A percentile compares a stretch with the other conserved stretches of the same genome.
These are phyloP conservation scores for Sophora flavescens DNA, from an alignment of 306 rosid species.

Conservation along the genomic window DNA sequence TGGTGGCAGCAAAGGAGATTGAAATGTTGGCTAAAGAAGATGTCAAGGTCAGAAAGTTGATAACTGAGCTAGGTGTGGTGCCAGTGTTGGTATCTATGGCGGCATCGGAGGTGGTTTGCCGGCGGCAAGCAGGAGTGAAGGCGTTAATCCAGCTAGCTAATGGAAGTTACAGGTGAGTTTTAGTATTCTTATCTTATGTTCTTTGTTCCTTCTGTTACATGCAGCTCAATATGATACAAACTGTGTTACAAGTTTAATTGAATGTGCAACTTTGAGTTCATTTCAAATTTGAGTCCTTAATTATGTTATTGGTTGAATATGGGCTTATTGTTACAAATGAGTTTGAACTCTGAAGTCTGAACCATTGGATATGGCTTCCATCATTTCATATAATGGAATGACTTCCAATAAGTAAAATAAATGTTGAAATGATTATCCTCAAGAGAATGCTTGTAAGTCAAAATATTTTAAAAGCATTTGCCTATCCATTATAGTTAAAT, in stretches of 20 bases:
- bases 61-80: slow-evolving; percentile 68
- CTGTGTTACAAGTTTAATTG: not conserved
- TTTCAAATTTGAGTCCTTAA: slow-evolving; percentile 17
- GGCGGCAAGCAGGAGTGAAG: slow-evolving; percentile 51
- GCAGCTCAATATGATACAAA: not conserved
- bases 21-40: slow-evolving; percentile 59
- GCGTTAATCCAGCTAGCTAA: slow-evolving; percentile 65
- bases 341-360: slow-evolving; percentile 11
- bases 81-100: slow-evolving; percentile 75
- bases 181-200: slow-evolving; percentile 22
- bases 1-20: slow-evolving; percentile 65
- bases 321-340: not conserved
- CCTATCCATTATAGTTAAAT: not conserved
- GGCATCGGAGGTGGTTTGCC: slow-evolving; percentile 45
- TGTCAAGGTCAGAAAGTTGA: slow-evolving; percentile 58
- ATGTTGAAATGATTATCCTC: not conserved
- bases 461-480: not conserved
- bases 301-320: slow-evolving; percentile 26
- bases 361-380: not conserved
- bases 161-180: slow-evolving; percentile 66
- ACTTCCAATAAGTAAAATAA: slow-evolving; percentile 26
- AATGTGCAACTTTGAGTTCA: slow-evolving; percentile 3
- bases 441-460: not conserved
- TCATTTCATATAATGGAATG: not conserved
- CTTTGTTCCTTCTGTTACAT: not conserved